Evolutionary conservation across 768 basidiomycete species (phyloP), one percentile per base, ranked within the genome.

Genomic region (Tricholoma furcatifolium): DNA sequence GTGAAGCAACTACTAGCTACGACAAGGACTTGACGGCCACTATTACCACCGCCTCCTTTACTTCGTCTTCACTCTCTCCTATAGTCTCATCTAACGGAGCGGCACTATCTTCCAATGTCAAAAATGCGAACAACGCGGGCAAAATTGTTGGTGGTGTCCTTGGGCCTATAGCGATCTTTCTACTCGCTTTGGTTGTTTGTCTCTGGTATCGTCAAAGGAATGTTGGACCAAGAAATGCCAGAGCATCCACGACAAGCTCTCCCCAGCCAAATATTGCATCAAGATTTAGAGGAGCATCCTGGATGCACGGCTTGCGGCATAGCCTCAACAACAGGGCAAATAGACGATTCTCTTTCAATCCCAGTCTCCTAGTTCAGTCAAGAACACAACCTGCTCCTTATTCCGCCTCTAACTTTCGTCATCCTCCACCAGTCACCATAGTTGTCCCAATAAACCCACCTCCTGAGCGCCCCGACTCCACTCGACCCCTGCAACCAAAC

Each of bases 101-200:
- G 10, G 4, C 1, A 6, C 43, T 38, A 10, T 17, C 24, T 9
- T 12, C 23, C 27, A 7, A 42, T 12, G 48, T 47, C 27, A 27
- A 7, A 7, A 7, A 7, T 7, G 7, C 27, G 1, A 51, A 43
- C 14, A 39, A 35, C n/a, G 53, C 48, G 23, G 54, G 60, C 3
- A 56, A 54, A 54, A 65, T 71, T 17, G 67, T 65, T 14, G 70
- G 70, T 32, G 67, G 58, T 12, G 60, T 67, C 4, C 49, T 71
- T 21, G 69, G 65, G 8, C 58, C 62, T 17, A 31, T 69, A 8
- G 62, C 56, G 23, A 50, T 60, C 9, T 11, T 68, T 23, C 59
- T 67, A 31, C 56, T 70, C 18, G 46, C 60, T 36, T 54, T 58
- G 23, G 31, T 68, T 11, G 59, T 48, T 3, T 51, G 62, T 31